phyloP scores from a whole-genome alignment of 805 yeast species.

The Sungouiella thailandica region DNA sequence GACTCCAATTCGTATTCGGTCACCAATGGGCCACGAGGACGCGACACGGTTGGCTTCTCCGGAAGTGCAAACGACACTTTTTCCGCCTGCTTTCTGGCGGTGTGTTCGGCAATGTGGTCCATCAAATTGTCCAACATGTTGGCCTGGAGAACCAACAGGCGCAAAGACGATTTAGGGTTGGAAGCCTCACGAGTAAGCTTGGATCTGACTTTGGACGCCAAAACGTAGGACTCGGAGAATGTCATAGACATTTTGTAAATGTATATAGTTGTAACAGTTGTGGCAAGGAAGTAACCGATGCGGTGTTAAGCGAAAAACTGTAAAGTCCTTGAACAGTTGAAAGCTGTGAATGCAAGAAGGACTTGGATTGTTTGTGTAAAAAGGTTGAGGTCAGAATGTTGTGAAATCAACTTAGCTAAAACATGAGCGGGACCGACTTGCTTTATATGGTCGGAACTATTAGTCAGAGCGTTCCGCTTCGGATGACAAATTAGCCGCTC shows the following conservation, averaged over 20 bases:
- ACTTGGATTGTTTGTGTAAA: too few relatives aligned
- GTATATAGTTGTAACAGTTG: too few relatives aligned
- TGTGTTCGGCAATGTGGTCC: slow-evolving; percentile 40
- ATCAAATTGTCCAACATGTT: slow-evolving; percentile 63
- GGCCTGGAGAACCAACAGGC: slow-evolving; percentile 63
- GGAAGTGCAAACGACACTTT: slow-evolving; percentile 10
- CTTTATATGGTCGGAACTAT: slow-evolving; percentile 1
- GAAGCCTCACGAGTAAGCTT: slow-evolving; percentile 62
- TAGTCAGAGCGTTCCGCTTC: slow-evolving; percentile 8
- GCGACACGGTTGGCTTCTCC: slow-evolving; percentile 10
- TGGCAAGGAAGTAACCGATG: too few relatives aligned
- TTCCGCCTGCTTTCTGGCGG: slow-evolving; percentile 16
- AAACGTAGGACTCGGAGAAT: slow-evolving; percentile 51
- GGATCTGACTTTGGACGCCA: slow-evolving; percentile 60
- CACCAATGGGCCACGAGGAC: slow-evolving; percentile 22
- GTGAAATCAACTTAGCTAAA: too few relatives aligned
- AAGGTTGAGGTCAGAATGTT: too few relatives aligned
- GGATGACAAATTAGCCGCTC: slow-evolving; percentile 10
- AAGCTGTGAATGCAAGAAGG: too few relatives aligned
- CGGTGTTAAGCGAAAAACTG: too few relatives aligned
- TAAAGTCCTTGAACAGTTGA: too few relatives aligned
- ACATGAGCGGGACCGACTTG: neutral
- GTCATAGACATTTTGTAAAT: slow-evolving; percentile 18
- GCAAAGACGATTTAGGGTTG: slow-evolving; percentile 50
- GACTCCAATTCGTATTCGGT: slow-evolving; percentile 37